A percentile compares a stretch with the other conserved stretches of the same genome.
Conservation (phyloP, 2,329 filamentous ascomycete genomes). For the Alternaria arborescens region DNA sequence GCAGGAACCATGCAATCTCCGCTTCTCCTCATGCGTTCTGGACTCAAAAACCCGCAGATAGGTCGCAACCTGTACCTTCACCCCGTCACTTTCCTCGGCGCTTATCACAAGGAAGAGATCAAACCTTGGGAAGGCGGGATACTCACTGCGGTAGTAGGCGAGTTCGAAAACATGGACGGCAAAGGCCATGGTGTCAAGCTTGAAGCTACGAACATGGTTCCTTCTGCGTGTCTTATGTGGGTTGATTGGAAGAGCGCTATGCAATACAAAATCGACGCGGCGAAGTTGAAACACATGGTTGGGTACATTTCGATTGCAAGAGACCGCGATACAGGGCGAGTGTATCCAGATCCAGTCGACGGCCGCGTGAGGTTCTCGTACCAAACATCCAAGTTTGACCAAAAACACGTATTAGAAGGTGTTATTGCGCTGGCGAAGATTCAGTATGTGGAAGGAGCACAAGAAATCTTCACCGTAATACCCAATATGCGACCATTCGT, state of each 20-base stretch:
- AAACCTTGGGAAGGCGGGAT: slow-evolving; percentile 74
- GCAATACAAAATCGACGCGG: slow-evolving; percentile 74
- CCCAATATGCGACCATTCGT: slow-evolving; percentile 71
- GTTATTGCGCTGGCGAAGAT: slow-evolving; percentile 77
- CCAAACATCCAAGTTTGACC: slow-evolving; percentile 74
- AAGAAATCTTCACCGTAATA: slow-evolving; percentile 76
- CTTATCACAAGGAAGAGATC: slow-evolving; percentile 73
- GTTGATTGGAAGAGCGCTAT: slow-evolving; percentile 74
- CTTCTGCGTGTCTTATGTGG: slow-evolving; percentile 68
- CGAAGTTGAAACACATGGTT: slow-evolving; percentile 73
- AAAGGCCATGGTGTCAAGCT: slow-evolving; percentile 84
- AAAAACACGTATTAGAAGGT: slow-evolving; percentile 74
- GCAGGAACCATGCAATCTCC: slow-evolving; percentile 81
- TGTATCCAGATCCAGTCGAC: slow-evolving; percentile 75
- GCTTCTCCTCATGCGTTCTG: slow-evolving; percentile 77
- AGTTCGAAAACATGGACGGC: slow-evolving; percentile 82
- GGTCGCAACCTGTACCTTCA: slow-evolving; percentile 85
- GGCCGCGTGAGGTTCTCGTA: slow-evolving; percentile 75
- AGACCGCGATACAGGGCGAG: slow-evolving; percentile 77
- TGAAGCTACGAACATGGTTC: slow-evolving; percentile 79
- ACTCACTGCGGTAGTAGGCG: slow-evolving; percentile 78
- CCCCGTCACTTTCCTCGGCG: slow-evolving; percentile 67
- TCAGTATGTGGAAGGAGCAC: slow-evolving; percentile 78
- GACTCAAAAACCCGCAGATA: slow-evolving; percentile 81
- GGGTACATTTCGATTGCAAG: slow-evolving; percentile 77